Conservation (phyloP, 2,329 filamentous ascomycete species). For the Proliferodiscus dingleyae region DNA sequence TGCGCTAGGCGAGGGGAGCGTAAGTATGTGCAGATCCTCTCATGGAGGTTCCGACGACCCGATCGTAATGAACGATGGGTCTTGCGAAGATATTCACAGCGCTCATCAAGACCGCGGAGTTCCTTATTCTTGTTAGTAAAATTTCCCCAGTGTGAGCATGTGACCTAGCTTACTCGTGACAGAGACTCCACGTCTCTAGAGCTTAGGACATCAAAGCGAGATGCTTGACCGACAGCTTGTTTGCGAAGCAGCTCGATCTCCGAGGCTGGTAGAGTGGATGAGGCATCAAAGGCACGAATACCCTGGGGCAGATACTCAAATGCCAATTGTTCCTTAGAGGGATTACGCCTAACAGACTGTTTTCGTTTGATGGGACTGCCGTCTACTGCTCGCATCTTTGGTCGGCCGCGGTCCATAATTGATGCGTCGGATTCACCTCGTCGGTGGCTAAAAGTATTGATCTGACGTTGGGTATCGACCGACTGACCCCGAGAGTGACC, state of each 20-base stretch:
- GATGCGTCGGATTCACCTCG: constrained; percentile 53
- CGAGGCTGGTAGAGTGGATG: constrained; percentile 39
- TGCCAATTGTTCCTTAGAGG: constrained; percentile 45
- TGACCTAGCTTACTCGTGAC: constrained; percentile 48
- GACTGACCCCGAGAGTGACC: constrained; percentile 23
- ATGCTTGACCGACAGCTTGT: constrained; percentile 58
- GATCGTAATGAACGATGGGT: constrained; percentile 70
- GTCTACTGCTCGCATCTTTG: constrained; percentile 50
- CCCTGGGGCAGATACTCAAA: constrained; percentile 60
- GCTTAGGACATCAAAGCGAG: constrained; percentile 59
- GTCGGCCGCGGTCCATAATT: constrained; percentile 58
- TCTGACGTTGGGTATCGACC: constrained; percentile 21
- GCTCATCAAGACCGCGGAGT: constrained; percentile 69
- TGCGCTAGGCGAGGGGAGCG: constrained; percentile 65
- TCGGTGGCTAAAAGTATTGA: constrained; percentile 37
- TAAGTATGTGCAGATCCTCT: constrained; percentile 71
- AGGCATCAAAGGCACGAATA: constrained; percentile 48
- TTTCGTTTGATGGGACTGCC: constrained; percentile 33
- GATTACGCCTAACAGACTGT: constrained; percentile 1
- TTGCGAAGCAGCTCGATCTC: constrained; percentile 51
- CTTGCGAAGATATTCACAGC: constrained; percentile 71
- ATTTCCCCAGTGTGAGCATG: neutral
- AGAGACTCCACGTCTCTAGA: constrained; percentile 59
- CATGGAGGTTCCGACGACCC: constrained; percentile 72
- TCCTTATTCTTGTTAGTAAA: constrained; percentile 43